These are phyloP conservation scores for Sclerotinia trifoliorum DNA, from an alignment of 2,329 filamentous ascomycete species.

Conservation along the genomic window DNA sequence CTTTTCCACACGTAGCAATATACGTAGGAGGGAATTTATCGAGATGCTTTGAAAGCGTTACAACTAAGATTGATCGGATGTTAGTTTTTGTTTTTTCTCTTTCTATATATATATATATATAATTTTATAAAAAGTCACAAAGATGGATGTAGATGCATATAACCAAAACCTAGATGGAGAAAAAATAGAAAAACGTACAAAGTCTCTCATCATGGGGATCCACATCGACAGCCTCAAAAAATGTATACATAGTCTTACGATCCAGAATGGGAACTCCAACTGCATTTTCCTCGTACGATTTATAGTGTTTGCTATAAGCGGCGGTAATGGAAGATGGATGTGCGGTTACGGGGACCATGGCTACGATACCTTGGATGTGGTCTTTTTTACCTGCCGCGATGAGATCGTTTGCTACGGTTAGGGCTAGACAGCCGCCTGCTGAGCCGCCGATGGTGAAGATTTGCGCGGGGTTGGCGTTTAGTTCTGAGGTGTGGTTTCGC, in stretches of 20 bases:
- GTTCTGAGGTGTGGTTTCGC: slow-evolving; percentile 23
- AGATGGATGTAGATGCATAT: no score
- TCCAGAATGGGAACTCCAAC: slow-evolving; percentile 30
- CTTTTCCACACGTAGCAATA: slow-evolving; percentile 11
- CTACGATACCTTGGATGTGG: slow-evolving; percentile 31
- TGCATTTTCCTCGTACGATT: slow-evolving; percentile 29
- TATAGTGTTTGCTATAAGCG: slow-evolving; percentile 28
- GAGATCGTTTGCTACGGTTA: slow-evolving; percentile 31
- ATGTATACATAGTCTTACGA: slow-evolving; percentile 27
- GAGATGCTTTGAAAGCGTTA: slow-evolving; percentile 5
- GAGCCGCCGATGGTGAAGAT: slow-evolving; percentile 33
- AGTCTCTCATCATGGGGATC: slow-evolving; percentile 24
- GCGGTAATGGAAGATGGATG: slow-evolving; percentile 30
- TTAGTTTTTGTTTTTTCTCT: not conserved
- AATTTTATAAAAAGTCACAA: not conserved
- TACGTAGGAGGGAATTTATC: slow-evolving; percentile 9
- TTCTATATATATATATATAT: no score
- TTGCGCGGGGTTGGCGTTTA: slow-evolving; percentile 23
- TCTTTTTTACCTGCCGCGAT: slow-evolving; percentile 25
- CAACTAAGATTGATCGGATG: not conserved
- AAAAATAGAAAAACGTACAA: no score
- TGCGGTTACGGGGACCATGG: slow-evolving; percentile 31
- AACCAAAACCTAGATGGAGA: not conserved
- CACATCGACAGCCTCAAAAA: slow-evolving; percentile 26
- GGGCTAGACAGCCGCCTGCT: slow-evolving; percentile 33